Conservation (phyloP, 306 rosid genomes). For the Lathyrus aphaca region DNA sequence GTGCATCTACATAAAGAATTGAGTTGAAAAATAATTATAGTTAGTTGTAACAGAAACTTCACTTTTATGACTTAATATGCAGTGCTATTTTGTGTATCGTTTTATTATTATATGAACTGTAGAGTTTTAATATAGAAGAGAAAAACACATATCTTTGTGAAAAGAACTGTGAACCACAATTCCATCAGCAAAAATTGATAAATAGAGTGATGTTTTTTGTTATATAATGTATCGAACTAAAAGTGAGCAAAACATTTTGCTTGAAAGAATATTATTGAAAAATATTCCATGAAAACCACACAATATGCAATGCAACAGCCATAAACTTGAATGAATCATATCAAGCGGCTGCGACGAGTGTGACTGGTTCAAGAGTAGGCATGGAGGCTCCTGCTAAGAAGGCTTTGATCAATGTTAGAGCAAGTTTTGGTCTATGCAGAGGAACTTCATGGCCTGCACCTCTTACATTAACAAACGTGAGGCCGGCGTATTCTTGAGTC, state of each 20-base stretch:
- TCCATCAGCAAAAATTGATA: neutral
- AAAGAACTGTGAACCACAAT: too few relatives aligned
- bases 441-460: slow-evolving; percentile 99
- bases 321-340: slow-evolving; percentile 34
- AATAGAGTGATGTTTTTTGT: neutral
- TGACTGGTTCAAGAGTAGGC: slow-evolving; percentile 48
- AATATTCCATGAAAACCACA: neutral
- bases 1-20: neutral
- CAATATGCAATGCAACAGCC: neutral
- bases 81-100: too few relatives aligned
- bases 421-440: slow-evolving; percentile 82
- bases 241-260: neutral
- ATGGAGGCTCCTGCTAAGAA: slow-evolving; percentile 74
- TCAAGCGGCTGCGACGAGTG: slow-evolving; percentile 33
- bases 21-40: neutral
- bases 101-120: too few relatives aligned
- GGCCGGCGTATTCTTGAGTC: slow-evolving; percentile 86
- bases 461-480: slow-evolving; percentile 76
- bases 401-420: slow-evolving; percentile 64
- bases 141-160: too few relatives aligned
- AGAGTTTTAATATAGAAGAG: too few relatives aligned
- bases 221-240: neutral
- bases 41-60: neutral
- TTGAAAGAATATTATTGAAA: neutral
- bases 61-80: too few relatives aligned